Evolutionary conservation across 2,329 filamentous ascomycete genomes (phyloP), one percentile per base, ranked within the genome.

Genomic region (Biscogniauxia sp.): DNA sequence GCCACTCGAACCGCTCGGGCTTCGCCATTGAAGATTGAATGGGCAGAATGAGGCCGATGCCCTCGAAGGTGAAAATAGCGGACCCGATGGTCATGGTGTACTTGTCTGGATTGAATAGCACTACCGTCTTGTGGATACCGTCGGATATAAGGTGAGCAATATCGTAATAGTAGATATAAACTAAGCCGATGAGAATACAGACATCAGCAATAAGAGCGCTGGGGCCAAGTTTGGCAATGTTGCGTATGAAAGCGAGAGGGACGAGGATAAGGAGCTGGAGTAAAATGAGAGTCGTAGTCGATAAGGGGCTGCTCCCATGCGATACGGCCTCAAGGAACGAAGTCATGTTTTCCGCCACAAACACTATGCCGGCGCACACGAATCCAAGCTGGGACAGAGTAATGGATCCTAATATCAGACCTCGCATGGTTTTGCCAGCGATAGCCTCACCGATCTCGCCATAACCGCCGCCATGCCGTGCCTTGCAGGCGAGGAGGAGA

Each of bases 1-100:
- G 80, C 59, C 79, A 79, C 66, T 84, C 82, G 68, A 92, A 92
- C 19, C 86, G 81, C 63, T 90, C 79, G 0, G 89, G 89, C 60
- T 87, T 79, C 68, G 84, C 84, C 89, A 92, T 92, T 59, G 86
- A 89, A 8, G 88, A 89, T 71, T 92, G 88, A 57, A 92, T 92
- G 0, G 89, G 89, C 8, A 92, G 78, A 64, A 92, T 91, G 23
- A 92, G 83, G 0, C 89, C 89, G 53, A 92, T 92, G 54, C 89
- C 89, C 72, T 92, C 89, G 67, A 91, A 92, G 0, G 89, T 91
- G 76, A 92, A 92, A 70, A 92, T 91, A 45, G 88, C 86, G 1
- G 88, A 85, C 56, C 89, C 89, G 54, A 92, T 83, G 25, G 88
- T 92, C 57, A 92, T 78, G 0, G 89, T 88, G 71, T 88, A 92